Percentiles rank a stretch among this genome's conserved stretches.
Conservation (phyloP, 805 yeast species). For the Candida xiaguanensis region DNA sequence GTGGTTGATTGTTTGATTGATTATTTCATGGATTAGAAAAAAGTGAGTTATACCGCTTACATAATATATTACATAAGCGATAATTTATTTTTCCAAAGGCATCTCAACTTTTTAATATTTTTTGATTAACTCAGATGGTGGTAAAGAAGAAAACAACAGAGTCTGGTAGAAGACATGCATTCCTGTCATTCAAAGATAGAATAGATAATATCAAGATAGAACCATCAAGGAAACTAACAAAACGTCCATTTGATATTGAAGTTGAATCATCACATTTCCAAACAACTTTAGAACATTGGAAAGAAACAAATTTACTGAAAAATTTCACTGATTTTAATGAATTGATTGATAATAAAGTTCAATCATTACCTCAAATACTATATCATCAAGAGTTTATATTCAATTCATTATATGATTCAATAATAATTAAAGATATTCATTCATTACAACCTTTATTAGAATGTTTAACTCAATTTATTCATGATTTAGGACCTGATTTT, state of each 20-base stretch:
- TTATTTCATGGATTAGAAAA: too few relatives aligned
- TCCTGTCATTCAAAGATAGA: constrained; percentile 76
- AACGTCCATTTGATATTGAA: constrained; percentile 59
- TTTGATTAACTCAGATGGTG: neutral
- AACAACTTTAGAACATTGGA: constrained; percentile 81
- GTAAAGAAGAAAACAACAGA: constrained; percentile 42
- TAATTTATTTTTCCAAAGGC: too few relatives aligned
- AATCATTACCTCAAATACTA: constrained; percentile 76
- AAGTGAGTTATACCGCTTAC: too few relatives aligned
- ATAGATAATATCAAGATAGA: constrained; percentile 82
- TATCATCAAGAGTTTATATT: constrained; percentile 65
- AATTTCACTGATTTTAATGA: constrained; percentile 62
- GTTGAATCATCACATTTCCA: constrained; percentile 76
- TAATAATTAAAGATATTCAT: constrained; percentile 56
- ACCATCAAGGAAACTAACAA: constrained; percentile 53
- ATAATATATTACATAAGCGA: neutral
- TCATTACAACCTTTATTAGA: constrained; percentile 82
- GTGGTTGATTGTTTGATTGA: too few relatives aligned
- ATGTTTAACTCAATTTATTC: constrained; percentile 74
- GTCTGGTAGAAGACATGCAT: constrained; percentile 55
- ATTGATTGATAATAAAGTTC: constrained; percentile 50
- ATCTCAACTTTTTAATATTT: too few relatives aligned
- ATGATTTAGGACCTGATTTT: constrained; percentile 90
- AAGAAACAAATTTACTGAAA: constrained; percentile 75
- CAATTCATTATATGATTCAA: constrained; percentile 43